Conservation (phyloP, 169 alveolate species). For the Plasmodium inui region DNA sequence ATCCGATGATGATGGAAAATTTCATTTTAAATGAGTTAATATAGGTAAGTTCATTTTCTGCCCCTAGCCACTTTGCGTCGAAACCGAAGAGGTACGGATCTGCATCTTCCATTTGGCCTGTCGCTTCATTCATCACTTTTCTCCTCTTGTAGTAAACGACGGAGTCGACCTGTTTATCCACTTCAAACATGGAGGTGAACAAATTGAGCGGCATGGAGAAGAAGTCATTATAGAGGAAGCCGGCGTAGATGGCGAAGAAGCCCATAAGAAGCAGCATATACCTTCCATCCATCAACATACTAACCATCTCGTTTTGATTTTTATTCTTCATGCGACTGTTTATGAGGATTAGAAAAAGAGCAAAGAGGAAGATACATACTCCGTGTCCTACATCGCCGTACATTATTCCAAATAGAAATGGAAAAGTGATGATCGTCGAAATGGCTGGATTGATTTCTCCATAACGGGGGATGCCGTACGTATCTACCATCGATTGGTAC, state of each 20-base stretch:
- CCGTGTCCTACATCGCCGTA: conserved; percentile 99
- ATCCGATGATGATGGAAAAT: conserved; percentile 95
- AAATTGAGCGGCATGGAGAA: conserved; percentile 95
- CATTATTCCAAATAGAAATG: conserved; percentile 99
- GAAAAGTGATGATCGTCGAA: conserved; percentile 97
- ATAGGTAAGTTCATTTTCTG: conserved; percentile 95
- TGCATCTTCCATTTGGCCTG: conserved; percentile 49
- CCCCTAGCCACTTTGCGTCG: conserved; percentile 99
- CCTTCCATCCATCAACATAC: conserved; percentile 88
- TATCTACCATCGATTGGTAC: conserved; percentile 96
- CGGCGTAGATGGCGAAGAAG: conserved; percentile 95
- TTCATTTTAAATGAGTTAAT: conserved; percentile 99
- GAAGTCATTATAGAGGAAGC: conserved; percentile 98
- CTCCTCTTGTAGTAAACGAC: conserved; percentile 49
- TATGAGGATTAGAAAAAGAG: conserved; percentile 84
- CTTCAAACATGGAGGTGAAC: conserved; percentile 92
- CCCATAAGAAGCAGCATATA: conserved; percentile 97
- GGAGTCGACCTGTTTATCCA: conserved; percentile 66
- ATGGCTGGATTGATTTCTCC: conserved; percentile 98
- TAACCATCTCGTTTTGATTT: conserved; percentile 81
- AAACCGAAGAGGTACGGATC: conserved; percentile 96
- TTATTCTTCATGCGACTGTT: conserved; percentile 81
- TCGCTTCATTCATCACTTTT: conserved; percentile 14
- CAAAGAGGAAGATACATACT: conserved; percentile 88
- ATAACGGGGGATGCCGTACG: conserved; percentile 99